phyloP scores from a whole-genome alignment of 768 basidiomycete species.

The Mycena chlorophos region DNA sequence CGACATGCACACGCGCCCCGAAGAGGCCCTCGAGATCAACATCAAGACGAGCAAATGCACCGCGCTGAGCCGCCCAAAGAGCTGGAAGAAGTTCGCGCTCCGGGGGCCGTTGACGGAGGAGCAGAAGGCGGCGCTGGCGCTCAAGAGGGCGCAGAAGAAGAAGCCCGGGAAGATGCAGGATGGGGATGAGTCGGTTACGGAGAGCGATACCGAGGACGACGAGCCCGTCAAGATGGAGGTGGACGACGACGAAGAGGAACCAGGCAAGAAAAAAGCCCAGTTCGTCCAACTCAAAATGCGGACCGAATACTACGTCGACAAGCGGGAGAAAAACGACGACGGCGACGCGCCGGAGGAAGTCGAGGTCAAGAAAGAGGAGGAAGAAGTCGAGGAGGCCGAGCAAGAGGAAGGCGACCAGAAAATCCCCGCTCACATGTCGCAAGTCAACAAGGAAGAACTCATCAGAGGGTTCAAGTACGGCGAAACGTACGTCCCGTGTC shows the following conservation, averaged over 20 bases:
- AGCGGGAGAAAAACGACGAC: constrained; percentile 36
- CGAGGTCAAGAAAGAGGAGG: constrained; percentile 35
- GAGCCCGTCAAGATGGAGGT: constrained; percentile 24
- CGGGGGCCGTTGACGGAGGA: constrained; percentile 35
- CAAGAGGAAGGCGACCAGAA: constrained; percentile 34
- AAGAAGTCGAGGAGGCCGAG: constrained; percentile 33
- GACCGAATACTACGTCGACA: constrained; percentile 60
- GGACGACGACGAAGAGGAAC: constrained; percentile 23
- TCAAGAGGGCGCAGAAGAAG: constrained; percentile 32
- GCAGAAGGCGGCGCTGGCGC: constrained; percentile 38
- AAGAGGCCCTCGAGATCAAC: constrained; percentile 73
- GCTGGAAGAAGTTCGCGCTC: constrained; percentile 75
- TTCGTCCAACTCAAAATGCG: constrained; percentile 50
- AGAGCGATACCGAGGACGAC: constrained; percentile 43
- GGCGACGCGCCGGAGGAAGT: constrained; percentile 34
- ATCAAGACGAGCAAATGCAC: constrained; percentile 84
- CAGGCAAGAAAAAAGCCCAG: constrained; percentile 18
- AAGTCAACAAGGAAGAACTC: constrained; percentile 77
- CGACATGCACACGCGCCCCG: constrained; percentile 60
- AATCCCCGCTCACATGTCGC: constrained; percentile 43
- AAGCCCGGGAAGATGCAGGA: constrained; percentile 30
- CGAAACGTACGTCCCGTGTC: constrained; percentile 81
- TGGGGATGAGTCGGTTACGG: constrained; percentile 1
- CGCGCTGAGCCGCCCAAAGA: constrained; percentile 62
- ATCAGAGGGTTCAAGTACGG: constrained; percentile 88